A percentile compares a stretch with the other conserved stretches of the same genome.
phyloP scores from a whole-genome alignment of 1,284 basidiomycete species.

The Neolentinus lepideus region DNA sequence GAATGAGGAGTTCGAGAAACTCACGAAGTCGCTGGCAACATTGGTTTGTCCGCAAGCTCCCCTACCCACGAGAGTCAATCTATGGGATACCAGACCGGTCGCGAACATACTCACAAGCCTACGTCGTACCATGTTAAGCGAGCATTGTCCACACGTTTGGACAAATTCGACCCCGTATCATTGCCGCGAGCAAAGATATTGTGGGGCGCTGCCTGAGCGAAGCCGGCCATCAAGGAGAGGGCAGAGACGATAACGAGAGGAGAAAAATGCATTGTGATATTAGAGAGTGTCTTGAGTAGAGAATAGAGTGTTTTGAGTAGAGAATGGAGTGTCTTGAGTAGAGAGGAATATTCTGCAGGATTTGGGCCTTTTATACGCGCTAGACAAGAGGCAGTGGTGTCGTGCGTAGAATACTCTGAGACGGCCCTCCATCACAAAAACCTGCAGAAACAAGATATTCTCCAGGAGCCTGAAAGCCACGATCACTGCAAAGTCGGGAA shows the following conservation, averaged over 20 bases:
- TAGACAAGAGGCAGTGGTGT: too few relatives aligned
- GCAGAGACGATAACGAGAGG: neutral
- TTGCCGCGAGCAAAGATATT: neutral
- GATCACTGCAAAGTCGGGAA: too few relatives aligned
- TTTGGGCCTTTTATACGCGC: too few relatives aligned
- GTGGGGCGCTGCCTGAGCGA: neutral
- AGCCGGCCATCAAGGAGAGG: neutral
- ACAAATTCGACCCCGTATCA: neutral
- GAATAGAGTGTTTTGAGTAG: too few relatives aligned
- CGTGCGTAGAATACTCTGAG: too few relatives aligned
- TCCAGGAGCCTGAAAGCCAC: too few relatives aligned
- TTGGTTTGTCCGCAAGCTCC: constrained; percentile 31
- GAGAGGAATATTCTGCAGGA: too few relatives aligned
- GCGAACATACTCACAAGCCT: neutral
- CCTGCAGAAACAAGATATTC: too few relatives aligned
- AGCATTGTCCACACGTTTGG: neutral
- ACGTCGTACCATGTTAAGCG: neutral
- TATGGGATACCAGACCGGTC: neutral
- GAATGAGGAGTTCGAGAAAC: constrained; percentile 11
- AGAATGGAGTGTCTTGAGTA: too few relatives aligned
- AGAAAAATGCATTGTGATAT: neutral
- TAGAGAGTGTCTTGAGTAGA: too few relatives aligned
- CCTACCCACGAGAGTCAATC: constrained; percentile 27
- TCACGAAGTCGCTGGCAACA: constrained; percentile 25
- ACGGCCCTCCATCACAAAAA: too few relatives aligned